Conservation (phyloP, 306 rosid species). For the Nissolia schottii region DNA sequence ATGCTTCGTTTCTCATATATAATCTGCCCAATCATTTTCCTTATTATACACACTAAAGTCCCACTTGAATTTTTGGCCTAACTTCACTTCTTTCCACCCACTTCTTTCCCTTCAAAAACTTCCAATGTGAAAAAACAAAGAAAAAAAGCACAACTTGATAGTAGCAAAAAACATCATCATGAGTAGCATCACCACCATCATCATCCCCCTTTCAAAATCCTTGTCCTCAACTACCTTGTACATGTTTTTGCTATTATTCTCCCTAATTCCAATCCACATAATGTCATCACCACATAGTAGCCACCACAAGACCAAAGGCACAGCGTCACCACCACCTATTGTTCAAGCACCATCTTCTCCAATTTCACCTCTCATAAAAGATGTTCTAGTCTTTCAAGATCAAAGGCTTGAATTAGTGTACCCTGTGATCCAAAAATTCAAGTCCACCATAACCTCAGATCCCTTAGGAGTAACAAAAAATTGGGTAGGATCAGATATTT, state of each 20-base stretch:
- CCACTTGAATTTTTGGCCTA: background rate
- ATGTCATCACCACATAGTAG: background rate
- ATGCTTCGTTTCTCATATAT: background rate
- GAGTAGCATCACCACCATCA: background rate
- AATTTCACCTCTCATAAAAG: constrained; percentile 20
- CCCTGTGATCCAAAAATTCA: constrained; percentile 82
- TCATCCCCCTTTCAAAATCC: too few species aligned
- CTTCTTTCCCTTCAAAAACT: background rate
- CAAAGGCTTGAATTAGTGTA: constrained; percentile 59
- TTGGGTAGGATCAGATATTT: constrained; percentile 77
- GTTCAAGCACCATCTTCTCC: constrained; percentile 30
- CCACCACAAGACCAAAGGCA: background rate
- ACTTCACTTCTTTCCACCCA: background rate
- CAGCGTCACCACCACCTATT: background rate
- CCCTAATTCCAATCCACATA: background rate
- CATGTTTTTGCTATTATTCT: background rate
- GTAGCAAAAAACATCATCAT: background rate
- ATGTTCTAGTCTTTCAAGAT: constrained; percentile 51
- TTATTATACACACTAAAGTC: background rate
- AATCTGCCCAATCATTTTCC: background rate
- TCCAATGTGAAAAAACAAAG: too few species aligned
- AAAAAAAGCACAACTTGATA: background rate
- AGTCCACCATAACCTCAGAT: constrained; percentile 62
- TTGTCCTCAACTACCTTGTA: background rate
- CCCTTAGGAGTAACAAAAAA: constrained; percentile 61